phyloP scores from a whole-genome alignment of 2,329 filamentous ascomycete species.

The Cytospora paraplurivora region DNA sequence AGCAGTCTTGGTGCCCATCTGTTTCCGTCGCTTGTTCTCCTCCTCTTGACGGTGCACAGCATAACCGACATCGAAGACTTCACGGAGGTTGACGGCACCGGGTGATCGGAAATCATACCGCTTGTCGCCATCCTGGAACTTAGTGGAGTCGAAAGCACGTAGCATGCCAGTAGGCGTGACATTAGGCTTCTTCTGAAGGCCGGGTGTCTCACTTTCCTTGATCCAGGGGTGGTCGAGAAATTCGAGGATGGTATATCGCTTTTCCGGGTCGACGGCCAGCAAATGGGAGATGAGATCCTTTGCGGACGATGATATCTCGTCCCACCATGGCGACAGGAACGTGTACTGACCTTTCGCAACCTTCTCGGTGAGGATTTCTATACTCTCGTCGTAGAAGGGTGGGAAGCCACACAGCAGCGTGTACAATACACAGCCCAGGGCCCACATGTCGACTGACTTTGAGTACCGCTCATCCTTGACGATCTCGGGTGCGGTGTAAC shows the following conservation, averaged over 20 bases:
- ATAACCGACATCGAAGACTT: constrained; percentile 98
- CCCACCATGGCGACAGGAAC: constrained; percentile 98
- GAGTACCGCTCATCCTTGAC: constrained; percentile 99
- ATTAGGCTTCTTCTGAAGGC: constrained; percentile 58
- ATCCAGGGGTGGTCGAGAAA: constrained; percentile 98
- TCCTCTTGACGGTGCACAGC: constrained; percentile 96
- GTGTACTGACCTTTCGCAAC: constrained; percentile 96
- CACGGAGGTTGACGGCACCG: constrained; percentile 89
- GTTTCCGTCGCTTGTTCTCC: constrained; percentile 87
- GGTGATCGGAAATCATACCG: constrained; percentile 93
- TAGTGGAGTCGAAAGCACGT: constrained; percentile 59
- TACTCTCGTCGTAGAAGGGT: constrained; percentile 97
- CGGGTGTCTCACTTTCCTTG: constrained; percentile 61
- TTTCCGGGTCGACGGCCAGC: constrained; percentile 90
- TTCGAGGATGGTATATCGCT: constrained; percentile 89
- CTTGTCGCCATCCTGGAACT: constrained; percentile 60
- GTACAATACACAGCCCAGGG: constrained; percentile 93
- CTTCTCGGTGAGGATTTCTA: constrained; percentile 95
- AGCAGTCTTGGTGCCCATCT: constrained; percentile 72
- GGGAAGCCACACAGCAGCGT: constrained; percentile 96
- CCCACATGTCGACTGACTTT: constrained; percentile 99
- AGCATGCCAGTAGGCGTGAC: constrained; percentile 46
- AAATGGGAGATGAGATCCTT: constrained; percentile 94
- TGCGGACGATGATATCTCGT: constrained; percentile 93
- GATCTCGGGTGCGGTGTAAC: constrained; percentile 97